Base-by-base conservation (phyloP, 2,329 filamentous ascomycete genomes). In the Arthrobotrys entomopaga region DNA sequence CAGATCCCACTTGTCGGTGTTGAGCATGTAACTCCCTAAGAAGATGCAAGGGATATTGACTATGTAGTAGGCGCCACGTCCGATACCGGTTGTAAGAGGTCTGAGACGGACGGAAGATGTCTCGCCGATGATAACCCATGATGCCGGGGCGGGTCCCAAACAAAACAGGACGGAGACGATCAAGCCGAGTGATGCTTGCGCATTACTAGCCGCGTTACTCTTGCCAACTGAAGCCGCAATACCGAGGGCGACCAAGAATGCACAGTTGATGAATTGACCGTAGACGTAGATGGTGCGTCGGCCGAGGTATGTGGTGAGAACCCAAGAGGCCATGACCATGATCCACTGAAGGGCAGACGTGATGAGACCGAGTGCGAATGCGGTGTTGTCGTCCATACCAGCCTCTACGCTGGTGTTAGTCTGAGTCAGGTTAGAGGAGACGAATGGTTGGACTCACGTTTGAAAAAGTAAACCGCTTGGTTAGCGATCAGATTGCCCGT, bases 251-350 rank as follows among this genome's bases (percentile, higher is more conserved):
- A 90, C 61, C 11, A 89, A 82, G 77, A 89, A 83, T 42, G 79
- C 77, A 60, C 82, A 82, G 81, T 87, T 88, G 81, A 85, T 83
- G 40, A 81, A 79, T 26, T 85, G 85, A 75, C 88, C 87, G 82
- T 84, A 89, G 65, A 89, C 82, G 80, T 89, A 90, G 80, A 90
- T 89, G 40, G 85, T 85, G 61, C 88, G 87, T 70, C 87, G 85
- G 79, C 88, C 87, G 61, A 88, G 83, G 80, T 87, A 89, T 0
- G 85, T 85, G 13, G 87, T 90, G 57, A 90, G 84, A 65, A 89
- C 81, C 88, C 88, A 90, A 69, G 88, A 90, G 48, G 88, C 82
- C 85, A 89, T 89, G 80, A 88, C 87, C 73, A 88, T 84, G 79
- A 90, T 81, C 80, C 69, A 85, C 83, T 84, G 85, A 79, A 91